Conservation (phyloP, 164 flowering plant genomes). For the Echeveria elegans region DNA sequence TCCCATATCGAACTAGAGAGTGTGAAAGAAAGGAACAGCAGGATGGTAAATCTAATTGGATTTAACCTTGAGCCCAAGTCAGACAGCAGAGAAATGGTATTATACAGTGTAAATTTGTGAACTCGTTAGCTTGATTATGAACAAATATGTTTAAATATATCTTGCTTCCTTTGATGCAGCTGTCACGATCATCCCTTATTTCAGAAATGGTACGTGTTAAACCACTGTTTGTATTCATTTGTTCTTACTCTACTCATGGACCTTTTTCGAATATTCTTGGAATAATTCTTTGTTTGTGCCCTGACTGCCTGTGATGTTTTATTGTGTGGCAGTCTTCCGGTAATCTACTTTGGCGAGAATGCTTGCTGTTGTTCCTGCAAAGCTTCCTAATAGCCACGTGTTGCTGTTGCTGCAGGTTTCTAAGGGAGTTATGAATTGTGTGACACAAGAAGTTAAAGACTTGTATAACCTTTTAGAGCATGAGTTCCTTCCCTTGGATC, state of each 20-base stretch:
- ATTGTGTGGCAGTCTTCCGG: no score
- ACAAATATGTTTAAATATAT: neutral
- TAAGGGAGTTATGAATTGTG: constrained; percentile 82
- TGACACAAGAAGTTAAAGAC: constrained; percentile 82
- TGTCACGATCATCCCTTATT: constrained; percentile 44
- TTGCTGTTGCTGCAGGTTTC: constrained; percentile 36
- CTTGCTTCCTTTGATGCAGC: constrained; percentile 8
- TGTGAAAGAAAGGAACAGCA: constrained; percentile 76
- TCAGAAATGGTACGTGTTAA: constrained; percentile 66
- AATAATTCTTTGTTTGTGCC: neutral
- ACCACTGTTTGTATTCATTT: neutral
- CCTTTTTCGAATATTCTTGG: neutral
- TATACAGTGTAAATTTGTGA: neutral
- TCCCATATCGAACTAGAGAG: constrained; percentile 85
- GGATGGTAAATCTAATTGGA: constrained; percentile 81
- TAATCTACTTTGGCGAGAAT: no score
- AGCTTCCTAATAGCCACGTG: neutral
- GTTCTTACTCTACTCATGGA: neutral
- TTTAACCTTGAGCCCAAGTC: constrained; percentile 69
- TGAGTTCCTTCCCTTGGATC: constrained; percentile 72
- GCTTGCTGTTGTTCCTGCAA: no score
- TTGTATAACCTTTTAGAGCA: constrained; percentile 69
- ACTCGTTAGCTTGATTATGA: neutral
- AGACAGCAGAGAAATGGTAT: constrained; percentile 82
- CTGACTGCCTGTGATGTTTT: neutral